Evolutionary conservation across 345 rosid species (phyloP).

Genomic region (Eucalyptus leucophloia): DNA sequence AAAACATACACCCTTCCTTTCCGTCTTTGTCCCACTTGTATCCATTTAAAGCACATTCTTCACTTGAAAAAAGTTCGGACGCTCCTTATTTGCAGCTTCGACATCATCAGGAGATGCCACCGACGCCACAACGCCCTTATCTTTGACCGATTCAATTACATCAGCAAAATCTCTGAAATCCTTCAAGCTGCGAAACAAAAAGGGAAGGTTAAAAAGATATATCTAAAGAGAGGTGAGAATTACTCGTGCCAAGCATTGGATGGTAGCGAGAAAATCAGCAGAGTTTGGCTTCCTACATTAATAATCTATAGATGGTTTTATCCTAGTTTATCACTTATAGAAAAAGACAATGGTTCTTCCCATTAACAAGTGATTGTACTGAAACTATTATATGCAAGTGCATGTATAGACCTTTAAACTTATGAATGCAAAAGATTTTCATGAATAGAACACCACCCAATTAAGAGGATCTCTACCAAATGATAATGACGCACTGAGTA

Average conservation of each 20-base stretch:
- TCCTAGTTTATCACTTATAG: background rate
- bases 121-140: constrained; percentile 63
- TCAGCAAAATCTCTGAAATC: constrained; percentile 78
- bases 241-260: background rate
- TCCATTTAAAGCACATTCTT: constrained; percentile 46
- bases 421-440: background rate
- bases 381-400: background rate
- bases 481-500: background rate
- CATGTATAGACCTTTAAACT: background rate
- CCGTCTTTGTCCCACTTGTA: background rate
- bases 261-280: background rate
- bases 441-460: background rate
- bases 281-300: background rate
- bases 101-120: constrained; percentile 78
- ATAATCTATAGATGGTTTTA: background rate
- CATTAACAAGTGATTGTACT: background rate
- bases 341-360: background rate
- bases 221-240: background rate
- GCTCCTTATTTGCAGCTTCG: constrained; percentile 56
- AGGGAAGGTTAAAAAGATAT: background rate
- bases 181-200: constrained; percentile 36
- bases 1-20: background rate
- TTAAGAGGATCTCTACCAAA: background rate
- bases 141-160: constrained; percentile 53
- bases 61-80: constrained; percentile 45